These are phyloP conservation scores for Pittosporum tobira DNA, from an alignment of 129 eudicot genomes.

Conservation along the genomic window DNA sequence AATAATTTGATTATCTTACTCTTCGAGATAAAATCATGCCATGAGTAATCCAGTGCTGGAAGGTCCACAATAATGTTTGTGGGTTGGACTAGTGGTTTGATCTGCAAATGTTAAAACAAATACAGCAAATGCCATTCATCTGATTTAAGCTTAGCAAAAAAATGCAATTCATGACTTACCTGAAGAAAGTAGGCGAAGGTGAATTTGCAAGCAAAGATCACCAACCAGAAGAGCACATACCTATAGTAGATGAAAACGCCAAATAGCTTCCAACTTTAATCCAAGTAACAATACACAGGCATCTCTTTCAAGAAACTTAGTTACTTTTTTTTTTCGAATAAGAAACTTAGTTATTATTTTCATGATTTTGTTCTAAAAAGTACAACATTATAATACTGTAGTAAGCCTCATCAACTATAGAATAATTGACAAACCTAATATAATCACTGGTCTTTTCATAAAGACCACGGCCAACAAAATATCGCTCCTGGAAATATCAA, in stretches of 20 bases:
- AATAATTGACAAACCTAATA: constrained; percentile 50
- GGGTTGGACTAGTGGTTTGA: constrained; percentile 75
- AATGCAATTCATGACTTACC: constrained; percentile 43
- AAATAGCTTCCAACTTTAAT: not conserved
- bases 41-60: constrained; percentile 57
- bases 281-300: not conserved
- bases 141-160: not conserved
- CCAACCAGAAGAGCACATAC: constrained; percentile 86
- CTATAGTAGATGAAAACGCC: constrained; percentile 36
- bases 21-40: constrained; percentile 84
- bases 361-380: not conserved
- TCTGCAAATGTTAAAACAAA: constrained; percentile 36
- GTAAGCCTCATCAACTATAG: not conserved
- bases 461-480: constrained; percentile 89
- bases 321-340: too few species aligned
- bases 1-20: constrained; percentile 30
- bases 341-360: not conserved
- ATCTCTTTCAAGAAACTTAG: not conserved
- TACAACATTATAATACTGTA: not conserved
- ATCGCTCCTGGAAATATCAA: constrained; percentile 53
- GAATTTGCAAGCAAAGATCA: constrained; percentile 85
- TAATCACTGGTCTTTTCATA: constrained; percentile 79
- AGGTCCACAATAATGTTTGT: constrained; percentile 51
- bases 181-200: constrained; percentile 90
- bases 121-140: constrained; percentile 9